Base-by-base conservation (phyloP, 2,329 filamentous ascomycete species). In the Rhytidhysteron rufulum region DNA sequence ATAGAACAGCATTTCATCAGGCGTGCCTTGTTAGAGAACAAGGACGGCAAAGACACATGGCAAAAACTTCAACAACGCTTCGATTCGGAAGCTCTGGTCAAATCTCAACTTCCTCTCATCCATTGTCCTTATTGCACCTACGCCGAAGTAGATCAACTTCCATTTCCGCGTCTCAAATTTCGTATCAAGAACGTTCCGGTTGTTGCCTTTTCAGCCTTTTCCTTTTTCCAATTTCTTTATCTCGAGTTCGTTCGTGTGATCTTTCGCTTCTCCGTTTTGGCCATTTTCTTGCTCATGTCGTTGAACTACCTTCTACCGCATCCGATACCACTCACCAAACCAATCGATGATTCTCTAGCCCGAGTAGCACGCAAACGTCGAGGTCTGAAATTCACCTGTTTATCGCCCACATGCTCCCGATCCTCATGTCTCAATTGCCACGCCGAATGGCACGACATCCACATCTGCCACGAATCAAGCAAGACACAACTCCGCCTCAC, bases 71-170 rank as follows among this genome's bases (percentile, higher is more conserved):
- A 95, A 57, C 82, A 86, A 50, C 82, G 88, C 21, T 74, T 94
- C 18, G 83, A 86, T 3, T 83, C 85, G 42, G 86, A 95, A 52
- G 80, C 75, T 16, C 75, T 98, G 2, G 67, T 86, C 19, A 82
- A 85, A 41, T 86, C 85, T 18, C 77, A 80, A 17, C 67, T 95
- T 5, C 83, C 86, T 3, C 77, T 97, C 2, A 75, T 93, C 34
- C 82, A 83, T 29, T 97, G 93, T 55, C 89, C 90, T 0, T 96
- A 94, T 60, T 98, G 91, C 72, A 77, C 76, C 50, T 98, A 97
- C 58, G 88, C 88, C 22, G 93, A 97, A 70, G 75, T 89, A 19
- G 88, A 96, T 63, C 15, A 16, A 9, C 35, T 49, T 56, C 1
- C 46, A 59, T 5, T 47, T 57, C 1, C 48, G 48, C 18, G 45